Base-by-base conservation (phyloP, 805 yeast species). In the Nakazawaea holstii region DNA sequence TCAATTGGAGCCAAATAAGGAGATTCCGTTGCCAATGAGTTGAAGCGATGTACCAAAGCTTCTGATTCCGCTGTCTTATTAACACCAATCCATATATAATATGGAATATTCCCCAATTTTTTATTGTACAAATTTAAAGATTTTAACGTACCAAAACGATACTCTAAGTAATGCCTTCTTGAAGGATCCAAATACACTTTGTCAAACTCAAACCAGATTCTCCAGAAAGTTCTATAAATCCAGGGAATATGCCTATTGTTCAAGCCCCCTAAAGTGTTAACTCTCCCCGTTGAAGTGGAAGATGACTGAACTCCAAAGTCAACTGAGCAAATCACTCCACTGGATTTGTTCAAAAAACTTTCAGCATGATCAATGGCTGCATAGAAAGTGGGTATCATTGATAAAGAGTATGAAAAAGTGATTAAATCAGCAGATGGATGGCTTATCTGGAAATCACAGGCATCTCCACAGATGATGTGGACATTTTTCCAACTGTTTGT, bases 131-230 rank as follows among this genome's bases (percentile, higher is more conserved):
- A 65, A 61, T 87, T 87, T 55, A 84, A 63, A 3, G 89, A 78
- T 66, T 87, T 87, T 59, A 87, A 66, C 17, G 95, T 87, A 30
- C 95, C 95, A 58, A 87, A 87, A 57, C 78, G 76, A 66, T 87
- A 85, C 64, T 87, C 95, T 57, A 87, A 73, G 65, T 86, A 87
- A 58, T 84, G 89, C 67, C 95, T 79, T 68, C 95, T 79, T 7
- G 89, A 76, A 30, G 90, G 80, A 59, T 87, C 95, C 54, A 87
- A 73, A 57, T 79, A 83, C 2, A 87, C 95, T 48, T 82, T 76
- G 64, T 87, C 95, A 45, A 84, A 83, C 64, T 87, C 95, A 63
- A 87, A 87, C 95, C 95, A 87, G 39, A 83, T 69, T 59, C 90
- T 76, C 95, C 95, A 87, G 61, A 87, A 87, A 29, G 87, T 84